Conservation (phyloP, 2,329 filamentous ascomycete species). For the Botrytis deweyae region DNA sequence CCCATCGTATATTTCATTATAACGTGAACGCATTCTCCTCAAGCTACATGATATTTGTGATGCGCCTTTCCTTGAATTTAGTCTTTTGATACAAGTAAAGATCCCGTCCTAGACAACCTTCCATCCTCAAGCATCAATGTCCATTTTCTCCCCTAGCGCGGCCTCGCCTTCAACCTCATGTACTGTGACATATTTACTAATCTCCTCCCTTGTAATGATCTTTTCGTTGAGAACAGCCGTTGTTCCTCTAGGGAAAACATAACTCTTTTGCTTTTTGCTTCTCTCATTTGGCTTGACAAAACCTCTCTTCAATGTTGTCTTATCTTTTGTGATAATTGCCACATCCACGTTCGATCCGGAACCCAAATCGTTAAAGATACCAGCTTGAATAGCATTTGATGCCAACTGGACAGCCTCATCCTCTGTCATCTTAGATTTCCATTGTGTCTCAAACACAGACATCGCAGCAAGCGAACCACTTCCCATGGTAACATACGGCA, state of each 20-base stretch:
- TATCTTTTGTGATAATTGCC: constrained; percentile 90
- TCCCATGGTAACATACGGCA: constrained; percentile 99
- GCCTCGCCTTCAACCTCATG: constrained; percentile 65
- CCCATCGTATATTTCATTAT: constrained; percentile 14
- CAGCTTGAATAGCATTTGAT: constrained; percentile 85
- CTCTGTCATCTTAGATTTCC: constrained; percentile 74
- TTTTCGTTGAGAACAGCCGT: constrained; percentile 95
- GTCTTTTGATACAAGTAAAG: constrained; percentile 20
- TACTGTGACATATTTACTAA: constrained; percentile 90
- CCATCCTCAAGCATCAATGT: constrained; percentile 56
- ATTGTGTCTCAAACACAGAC: constrained; percentile 96
- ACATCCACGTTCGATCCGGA: constrained; percentile 98
- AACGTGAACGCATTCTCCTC: constrained; percentile 8
- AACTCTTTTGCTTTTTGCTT: constrained; percentile 87
- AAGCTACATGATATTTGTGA: constrained; percentile 29
- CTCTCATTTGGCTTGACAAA: constrained; percentile 92
- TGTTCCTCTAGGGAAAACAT: constrained; percentile 86
- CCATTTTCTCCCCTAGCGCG: constrained; percentile 68
- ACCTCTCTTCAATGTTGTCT: constrained; percentile 90
- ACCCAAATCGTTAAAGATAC: constrained; percentile 98
- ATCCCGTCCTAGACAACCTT: constrained; percentile 11
- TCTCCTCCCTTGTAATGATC: constrained; percentile 89
- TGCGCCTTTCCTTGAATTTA: constrained; percentile 20
- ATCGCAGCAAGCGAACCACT: constrained; percentile 94
- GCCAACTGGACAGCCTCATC: constrained; percentile 82